These are phyloP conservation scores for Vicia sativa DNA, from an alignment of 306 rosid genomes.

Conservation along the genomic window DNA sequence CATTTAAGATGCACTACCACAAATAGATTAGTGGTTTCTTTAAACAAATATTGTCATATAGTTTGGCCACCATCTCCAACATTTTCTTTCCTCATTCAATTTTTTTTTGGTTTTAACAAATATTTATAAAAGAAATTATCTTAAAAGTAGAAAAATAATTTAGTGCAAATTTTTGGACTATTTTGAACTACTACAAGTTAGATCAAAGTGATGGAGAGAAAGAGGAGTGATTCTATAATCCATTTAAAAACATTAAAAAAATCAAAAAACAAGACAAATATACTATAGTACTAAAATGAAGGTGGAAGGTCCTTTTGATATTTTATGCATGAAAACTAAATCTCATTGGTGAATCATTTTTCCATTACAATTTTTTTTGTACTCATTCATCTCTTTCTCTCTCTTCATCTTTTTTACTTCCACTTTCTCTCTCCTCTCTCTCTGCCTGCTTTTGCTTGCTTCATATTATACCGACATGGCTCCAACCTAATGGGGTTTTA, in stretches of 20 bases:
- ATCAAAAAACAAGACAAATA: conserved; percentile 1
- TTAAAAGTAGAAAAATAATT: neutral
- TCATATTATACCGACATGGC: conserved; percentile 53
- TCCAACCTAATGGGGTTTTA: conserved; percentile 69
- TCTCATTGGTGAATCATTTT: conserved; percentile 39
- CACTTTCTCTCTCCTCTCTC: conserved; percentile 29
- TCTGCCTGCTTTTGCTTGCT: conserved; percentile 39
- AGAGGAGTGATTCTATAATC: conserved; percentile 19
- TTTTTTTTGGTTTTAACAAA: conserved; percentile 13
- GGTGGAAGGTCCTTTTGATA: conserved; percentile 33
- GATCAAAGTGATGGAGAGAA: neutral
- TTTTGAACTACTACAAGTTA: neutral
- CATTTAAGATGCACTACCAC: conserved; percentile 23
- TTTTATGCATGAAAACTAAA: conserved; percentile 39
- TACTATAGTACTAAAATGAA: conserved; percentile 31
- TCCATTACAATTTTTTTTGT: conserved; percentile 39
- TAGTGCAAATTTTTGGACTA: conserved; percentile 10
- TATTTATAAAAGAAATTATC: too few relatives aligned
- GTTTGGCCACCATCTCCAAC: conserved; percentile 36
- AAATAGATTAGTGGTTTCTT: conserved; percentile 25
- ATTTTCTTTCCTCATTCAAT: conserved; percentile 22
- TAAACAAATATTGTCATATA: conserved; percentile 31
- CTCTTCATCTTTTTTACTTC: neutral
- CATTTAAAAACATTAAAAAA: conserved; percentile 30
- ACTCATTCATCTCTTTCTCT: conserved; percentile 17